Conservation (phyloP, 2,329 filamentous ascomycete genomes). For the Microthyrium microscopicum region DNA sequence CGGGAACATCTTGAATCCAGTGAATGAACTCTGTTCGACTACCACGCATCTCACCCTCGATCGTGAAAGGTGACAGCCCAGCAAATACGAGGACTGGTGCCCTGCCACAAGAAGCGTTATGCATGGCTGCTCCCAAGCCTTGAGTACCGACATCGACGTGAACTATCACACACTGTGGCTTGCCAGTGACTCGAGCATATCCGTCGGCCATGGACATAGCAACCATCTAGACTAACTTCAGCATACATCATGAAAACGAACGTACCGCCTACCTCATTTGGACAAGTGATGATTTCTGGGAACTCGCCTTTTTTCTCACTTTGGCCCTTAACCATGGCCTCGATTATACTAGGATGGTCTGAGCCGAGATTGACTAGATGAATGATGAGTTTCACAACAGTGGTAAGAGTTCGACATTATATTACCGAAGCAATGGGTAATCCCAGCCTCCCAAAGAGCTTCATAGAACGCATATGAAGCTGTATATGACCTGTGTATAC, state of each 20-base stretch:
- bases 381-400: not conserved
- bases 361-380: conserved; percentile 50
- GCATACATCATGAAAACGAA: not conserved
- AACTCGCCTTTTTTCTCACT: conserved; percentile 48
- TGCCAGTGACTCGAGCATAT: conserved; percentile 51
- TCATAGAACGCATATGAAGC: conserved; percentile 72
- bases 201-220: conserved; percentile 74
- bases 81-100: conserved; percentile 65
- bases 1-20: conserved; percentile 71
- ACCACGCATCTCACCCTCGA: conserved; percentile 61
- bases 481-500: no score
- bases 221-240: conserved; percentile 44
- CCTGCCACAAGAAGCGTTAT: conserved; percentile 61
- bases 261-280: conserved; percentile 45
- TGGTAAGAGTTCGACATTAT: not conserved
- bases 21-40: conserved; percentile 64
- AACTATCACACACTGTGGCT: conserved; percentile 60
- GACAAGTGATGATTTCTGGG: conserved; percentile 61
- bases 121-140: conserved; percentile 58
- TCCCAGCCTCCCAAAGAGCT: conserved; percentile 48
- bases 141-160: conserved; percentile 71
- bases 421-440: conserved; percentile 23
- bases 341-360: conserved; percentile 60
- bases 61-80: conserved; percentile 58
- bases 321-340: conserved; percentile 64